Percentiles rank a stretch among this genome's conserved stretches.
Evolutionary conservation across 129 eudicot species (phyloP).

Genomic region (Tagetes erecta): DNA sequence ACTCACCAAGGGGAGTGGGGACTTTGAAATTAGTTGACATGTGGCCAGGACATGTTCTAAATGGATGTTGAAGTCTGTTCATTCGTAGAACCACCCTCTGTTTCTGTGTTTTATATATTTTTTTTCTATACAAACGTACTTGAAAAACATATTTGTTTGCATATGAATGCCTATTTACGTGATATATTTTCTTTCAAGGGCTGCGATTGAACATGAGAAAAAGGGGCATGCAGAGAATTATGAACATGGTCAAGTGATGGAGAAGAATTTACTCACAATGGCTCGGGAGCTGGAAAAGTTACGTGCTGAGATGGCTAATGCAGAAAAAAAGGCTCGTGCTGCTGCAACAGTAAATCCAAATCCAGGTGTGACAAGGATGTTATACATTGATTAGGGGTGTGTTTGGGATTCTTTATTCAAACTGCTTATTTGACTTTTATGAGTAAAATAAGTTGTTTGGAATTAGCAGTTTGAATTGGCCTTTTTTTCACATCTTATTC

Average conservation of each 20-base stretch:
- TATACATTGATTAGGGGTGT: background rate
- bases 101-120: background rate
- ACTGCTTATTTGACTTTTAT: background rate
- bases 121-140: background rate
- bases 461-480: background rate
- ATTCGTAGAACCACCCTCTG: background rate
- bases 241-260: conserved; percentile 90
- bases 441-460: background rate
- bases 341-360: conserved; percentile 65
- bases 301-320: conserved; percentile 92
- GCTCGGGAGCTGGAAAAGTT: conserved; percentile 91
- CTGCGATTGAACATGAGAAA: conserved; percentile 90
- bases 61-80: conserved; percentile 2
- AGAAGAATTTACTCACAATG: conserved; percentile 83
- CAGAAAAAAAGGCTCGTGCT: conserved; percentile 82
- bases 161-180: conserved; percentile 14
- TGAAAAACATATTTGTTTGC: conserved; percentile 5
- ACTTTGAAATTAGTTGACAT: background rate
- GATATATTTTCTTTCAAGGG: conserved; percentile 41
- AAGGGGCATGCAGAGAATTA: conserved; percentile 86
- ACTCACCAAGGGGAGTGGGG: too few species aligned
- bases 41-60: background rate
- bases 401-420: background rate
- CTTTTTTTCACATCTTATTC: background rate
- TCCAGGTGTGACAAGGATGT: conserved; percentile 49